These are phyloP conservation scores for Clavispora santaluciae DNA, from an alignment of 805 yeast species.

Conservation along the genomic window DNA sequence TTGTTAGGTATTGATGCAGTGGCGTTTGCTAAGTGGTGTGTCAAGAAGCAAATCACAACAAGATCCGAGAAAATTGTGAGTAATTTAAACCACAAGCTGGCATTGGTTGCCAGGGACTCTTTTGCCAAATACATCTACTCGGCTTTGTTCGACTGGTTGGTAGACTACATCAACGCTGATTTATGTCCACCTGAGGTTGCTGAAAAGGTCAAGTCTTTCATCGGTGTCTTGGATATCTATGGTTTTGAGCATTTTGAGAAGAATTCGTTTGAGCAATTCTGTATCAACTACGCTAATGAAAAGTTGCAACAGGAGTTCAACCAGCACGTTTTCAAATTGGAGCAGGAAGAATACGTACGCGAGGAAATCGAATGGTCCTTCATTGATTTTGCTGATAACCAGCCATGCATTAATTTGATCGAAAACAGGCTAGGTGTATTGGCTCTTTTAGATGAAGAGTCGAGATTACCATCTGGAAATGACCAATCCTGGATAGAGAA, in stretches of 20 bases:
- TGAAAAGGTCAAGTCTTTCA: constrained; percentile 60
- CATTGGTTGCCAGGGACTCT: constrained; percentile 92
- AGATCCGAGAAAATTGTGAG: constrained; percentile 88
- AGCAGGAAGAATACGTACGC: constrained; percentile 88
- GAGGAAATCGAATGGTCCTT: constrained; percentile 97
- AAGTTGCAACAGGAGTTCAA: constrained; percentile 96
- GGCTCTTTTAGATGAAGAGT: constrained; percentile 88
- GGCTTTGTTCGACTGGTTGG: constrained; percentile 93
- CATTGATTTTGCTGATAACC: constrained; percentile 92
- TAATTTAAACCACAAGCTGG: constrained; percentile 76
- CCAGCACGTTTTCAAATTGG: constrained; percentile 94
- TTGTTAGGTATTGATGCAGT: constrained; percentile 74
- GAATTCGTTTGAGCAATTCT: constrained; percentile 95
- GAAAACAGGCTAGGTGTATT: constrained; percentile 86
- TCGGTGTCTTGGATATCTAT: constrained; percentile 95
- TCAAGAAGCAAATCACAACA: constrained; percentile 88
- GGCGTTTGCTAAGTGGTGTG: constrained; percentile 82
- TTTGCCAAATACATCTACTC: constrained; percentile 92
- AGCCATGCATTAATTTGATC: constrained; percentile 90
- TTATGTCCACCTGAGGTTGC: constrained; percentile 71
- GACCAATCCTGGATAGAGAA: constrained; percentile 91
- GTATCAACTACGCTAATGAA: constrained; percentile 95
- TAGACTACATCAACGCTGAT: constrained; percentile 73
- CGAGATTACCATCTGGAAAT: constrained; percentile 88
- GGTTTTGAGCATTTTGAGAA: constrained; percentile 95